Base-by-base conservation (phyloP, 805 yeast genomes). In the Saccharomycopsis lassenensis region DNA sequence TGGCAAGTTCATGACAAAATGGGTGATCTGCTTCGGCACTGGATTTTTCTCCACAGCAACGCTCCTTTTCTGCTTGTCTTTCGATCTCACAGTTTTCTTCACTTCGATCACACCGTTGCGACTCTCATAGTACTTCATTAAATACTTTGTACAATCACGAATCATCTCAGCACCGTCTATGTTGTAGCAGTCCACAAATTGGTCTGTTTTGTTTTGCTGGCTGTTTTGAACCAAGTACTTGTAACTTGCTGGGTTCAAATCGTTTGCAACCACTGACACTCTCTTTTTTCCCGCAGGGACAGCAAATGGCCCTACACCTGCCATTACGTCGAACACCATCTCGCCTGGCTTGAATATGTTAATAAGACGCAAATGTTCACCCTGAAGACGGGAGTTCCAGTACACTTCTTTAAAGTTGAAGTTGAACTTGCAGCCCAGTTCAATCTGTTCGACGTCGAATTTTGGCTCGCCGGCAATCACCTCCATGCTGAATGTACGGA, bases 221-320 rank as follows among this genome's bases (percentile, higher is more conserved):
- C 83, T 71, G 48, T 91, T 91, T 21, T 67, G 67, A 25, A 60
- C 54, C 59, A 91, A 66, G 50, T 81, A 79, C 46, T 73, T 71
- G 57, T 61, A 82, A 40, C 94, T 77, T 41, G 79, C 82, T 0
- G 96, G 97, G 51, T 91, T 91, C 54, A 91, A 63, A 55, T 91
- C 99, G 54, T 87, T 91, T 7, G 96, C 95, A 48, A 91, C 63
- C 0, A 84, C 94, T 35, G 87, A 54, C 7, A 77, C 80, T 11
- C 70, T 69, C 43, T 79, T 83, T 55, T 80, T 85, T 10, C 87
- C 97, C 1, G 96, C 94, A 0, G 99, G 99, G 1, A 91, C 74
- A 1, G 94, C 89, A 62, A 93, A 91, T 4, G 99, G 99, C 0
- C 99, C 99, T 2, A 91, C 97, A 31, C 99, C 99, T 1, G 95